A percentile compares a stretch with the other conserved stretches of the same genome.
These are phyloP conservation scores for Trichoderma brevicompactum DNA, from an alignment of 2,329 filamentous ascomycete genomes.

Conservation along the genomic window DNA sequence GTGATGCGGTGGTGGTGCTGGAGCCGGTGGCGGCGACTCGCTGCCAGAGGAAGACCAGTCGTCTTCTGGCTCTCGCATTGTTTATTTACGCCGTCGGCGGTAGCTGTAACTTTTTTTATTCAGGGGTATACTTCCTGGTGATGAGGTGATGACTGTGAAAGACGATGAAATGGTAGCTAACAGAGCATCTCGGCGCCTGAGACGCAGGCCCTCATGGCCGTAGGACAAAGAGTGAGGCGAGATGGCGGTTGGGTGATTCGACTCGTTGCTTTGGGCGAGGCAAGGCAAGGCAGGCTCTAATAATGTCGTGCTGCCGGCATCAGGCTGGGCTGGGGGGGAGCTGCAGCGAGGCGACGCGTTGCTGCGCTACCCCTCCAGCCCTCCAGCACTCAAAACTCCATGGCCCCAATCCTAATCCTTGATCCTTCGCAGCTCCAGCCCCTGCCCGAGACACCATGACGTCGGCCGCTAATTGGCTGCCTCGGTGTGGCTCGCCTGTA, in stretches of 20 bases:
- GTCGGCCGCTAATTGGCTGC: conserved; percentile 15
- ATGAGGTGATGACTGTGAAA: neutral
- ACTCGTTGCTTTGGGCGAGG: neutral
- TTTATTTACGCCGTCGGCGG: neutral
- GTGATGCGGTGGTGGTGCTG: conserved; percentile 17
- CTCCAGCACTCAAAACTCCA: no score
- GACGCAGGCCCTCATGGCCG: conserved; percentile 26
- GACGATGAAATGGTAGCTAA: neutral
- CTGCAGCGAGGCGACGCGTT: conserved; percentile 21
- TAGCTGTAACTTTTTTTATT: no score
- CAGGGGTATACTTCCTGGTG: neutral
- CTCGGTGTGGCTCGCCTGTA: neutral
- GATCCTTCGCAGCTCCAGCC: neutral
- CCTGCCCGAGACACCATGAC: conserved; percentile 13
- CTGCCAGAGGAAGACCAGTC: conserved; percentile 25
- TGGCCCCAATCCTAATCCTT: no score
- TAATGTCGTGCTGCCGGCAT: conserved; percentile 5
- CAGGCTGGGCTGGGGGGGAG: conserved; percentile 8
- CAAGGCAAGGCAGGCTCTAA: conserved; percentile 1
- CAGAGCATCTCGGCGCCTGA: conserved; percentile 20
- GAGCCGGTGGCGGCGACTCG: conserved; percentile 23
- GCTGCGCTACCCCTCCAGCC: conserved; percentile 16
- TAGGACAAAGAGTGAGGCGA: conserved; percentile 11
- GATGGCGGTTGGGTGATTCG: neutral
- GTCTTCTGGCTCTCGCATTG: conserved; percentile 18